Evolutionary conservation across 2,329 filamentous ascomycete species (phyloP).

Genomic region (Aspergillus sp.): DNA sequence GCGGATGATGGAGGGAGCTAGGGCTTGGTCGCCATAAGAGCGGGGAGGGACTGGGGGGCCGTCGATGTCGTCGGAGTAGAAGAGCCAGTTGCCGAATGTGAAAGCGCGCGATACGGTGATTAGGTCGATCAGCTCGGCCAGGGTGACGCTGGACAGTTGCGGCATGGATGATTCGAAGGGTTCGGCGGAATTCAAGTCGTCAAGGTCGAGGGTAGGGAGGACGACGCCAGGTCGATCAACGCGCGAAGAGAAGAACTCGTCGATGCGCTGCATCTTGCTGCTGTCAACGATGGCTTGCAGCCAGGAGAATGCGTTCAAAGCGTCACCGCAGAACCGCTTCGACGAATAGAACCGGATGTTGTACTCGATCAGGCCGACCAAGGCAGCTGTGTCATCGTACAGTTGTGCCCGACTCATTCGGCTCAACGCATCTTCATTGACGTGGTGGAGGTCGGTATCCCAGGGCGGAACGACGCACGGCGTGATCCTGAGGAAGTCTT

Average conservation of each 20-base stretch:
- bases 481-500: slow-evolving; percentile 41
- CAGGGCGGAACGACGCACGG: slow-evolving; percentile 36
- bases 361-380: slow-evolving; percentile 37
- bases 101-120: slow-evolving; percentile 49
- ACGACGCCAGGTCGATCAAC: slow-evolving; percentile 18
- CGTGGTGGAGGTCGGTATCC: slow-evolving; percentile 25
- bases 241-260: slow-evolving; percentile 35
- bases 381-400: slow-evolving; percentile 38
- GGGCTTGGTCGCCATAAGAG: slow-evolving; percentile 49
- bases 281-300: slow-evolving; percentile 39
- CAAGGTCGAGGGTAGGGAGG: slow-evolving; percentile 22
- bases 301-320: slow-evolving; percentile 33
- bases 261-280: slow-evolving; percentile 39
- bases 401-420: slow-evolving; percentile 29
- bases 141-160: slow-evolving; percentile 48
- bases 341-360: slow-evolving; percentile 31
- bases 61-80: slow-evolving; percentile 56
- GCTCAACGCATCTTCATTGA: slow-evolving; percentile 24
- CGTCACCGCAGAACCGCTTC: slow-evolving; percentile 28
- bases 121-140: slow-evolving; percentile 56
- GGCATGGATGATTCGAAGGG: slow-evolving; percentile 36
- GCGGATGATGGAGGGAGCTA: slow-evolving; percentile 57
- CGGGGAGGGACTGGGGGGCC: slow-evolving; percentile 53
- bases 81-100: slow-evolving; percentile 56
- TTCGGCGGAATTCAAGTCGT: slow-evolving; percentile 18